These are phyloP conservation scores for Acephala macrosclerotiorum DNA, from an alignment of 2,329 filamentous ascomycete species.

Conservation along the genomic window DNA sequence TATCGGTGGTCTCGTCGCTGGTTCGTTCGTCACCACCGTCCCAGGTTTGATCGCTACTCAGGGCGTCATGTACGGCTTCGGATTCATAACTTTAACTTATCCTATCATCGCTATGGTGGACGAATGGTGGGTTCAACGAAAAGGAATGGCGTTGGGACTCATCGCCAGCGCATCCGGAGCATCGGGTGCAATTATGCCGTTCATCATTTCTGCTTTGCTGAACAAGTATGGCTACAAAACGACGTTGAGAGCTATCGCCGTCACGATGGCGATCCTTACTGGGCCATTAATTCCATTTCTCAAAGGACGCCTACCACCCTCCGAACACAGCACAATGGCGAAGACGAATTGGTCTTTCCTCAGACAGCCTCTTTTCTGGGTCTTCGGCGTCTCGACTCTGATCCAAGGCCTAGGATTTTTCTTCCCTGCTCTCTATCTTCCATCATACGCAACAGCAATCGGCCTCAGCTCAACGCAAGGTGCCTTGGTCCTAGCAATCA, in stretches of 20 bases:
- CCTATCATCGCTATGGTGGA: constrained; percentile 66
- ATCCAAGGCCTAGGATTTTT: constrained; percentile 58
- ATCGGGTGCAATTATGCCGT: constrained; percentile 58
- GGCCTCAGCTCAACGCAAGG: constrained; percentile 72
- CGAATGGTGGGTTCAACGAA: constrained; percentile 66
- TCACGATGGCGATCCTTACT: constrained; percentile 57
- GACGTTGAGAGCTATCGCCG: constrained; percentile 62
- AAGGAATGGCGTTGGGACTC: constrained; percentile 67
- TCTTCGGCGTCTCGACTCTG: constrained; percentile 54
- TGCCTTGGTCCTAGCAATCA: constrained; percentile 59
- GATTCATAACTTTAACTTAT: constrained; percentile 61
- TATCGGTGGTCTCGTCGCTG: constrained; percentile 46
- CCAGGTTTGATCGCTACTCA: constrained; percentile 65
- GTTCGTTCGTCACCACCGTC: constrained; percentile 61
- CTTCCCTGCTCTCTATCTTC: constrained; percentile 58
- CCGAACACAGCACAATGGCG: constrained; percentile 47
- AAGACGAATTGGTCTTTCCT: constrained; percentile 52
- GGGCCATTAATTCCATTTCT: constrained; percentile 63
- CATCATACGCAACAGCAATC: constrained; percentile 73
- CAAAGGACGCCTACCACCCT: constrained; percentile 58
- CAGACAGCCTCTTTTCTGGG: constrained; percentile 53
- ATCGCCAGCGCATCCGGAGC: constrained; percentile 55
- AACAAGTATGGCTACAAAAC: constrained; percentile 58
- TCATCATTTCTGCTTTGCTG: constrained; percentile 61
- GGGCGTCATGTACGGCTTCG: constrained; percentile 66